phyloP scores from a whole-genome alignment of 2,329 filamentous ascomycete genomes.

The Cladophialophora exuberans region DNA sequence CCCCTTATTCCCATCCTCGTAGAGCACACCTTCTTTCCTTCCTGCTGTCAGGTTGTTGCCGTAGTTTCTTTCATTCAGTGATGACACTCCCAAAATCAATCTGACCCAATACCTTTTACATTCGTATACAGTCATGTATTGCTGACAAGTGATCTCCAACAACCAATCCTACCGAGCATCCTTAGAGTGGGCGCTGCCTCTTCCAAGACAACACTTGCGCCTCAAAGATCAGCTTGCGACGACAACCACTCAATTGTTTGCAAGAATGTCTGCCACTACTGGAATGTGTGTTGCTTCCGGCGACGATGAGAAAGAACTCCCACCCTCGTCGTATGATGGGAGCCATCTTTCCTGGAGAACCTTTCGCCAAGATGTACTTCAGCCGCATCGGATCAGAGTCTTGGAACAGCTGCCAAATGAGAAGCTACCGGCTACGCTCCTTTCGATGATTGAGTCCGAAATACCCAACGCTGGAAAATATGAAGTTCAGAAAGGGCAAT shows the following conservation, averaged over 20 bases:
- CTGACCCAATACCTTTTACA: background rate
- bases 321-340: slow-evolving; percentile 26
- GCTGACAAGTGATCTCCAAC: background rate
- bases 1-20: too few relatives aligned
- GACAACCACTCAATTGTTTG: background rate
- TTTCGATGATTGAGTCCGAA: slow-evolving; percentile 27
- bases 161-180: background rate
- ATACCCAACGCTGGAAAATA: slow-evolving; percentile 21
- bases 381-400: slow-evolving; percentile 30
- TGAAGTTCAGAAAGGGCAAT: slow-evolving; percentile 22
- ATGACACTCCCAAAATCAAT: too few relatives aligned
- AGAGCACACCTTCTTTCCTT: too few relatives aligned
- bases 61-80: background rate
- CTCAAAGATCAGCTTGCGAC: background rate
- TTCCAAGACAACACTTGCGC: too few relatives aligned
- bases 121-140: background rate
- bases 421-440: slow-evolving; percentile 24
- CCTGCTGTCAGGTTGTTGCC: too few relatives aligned
- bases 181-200: too few relatives aligned
- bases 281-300: background rate
- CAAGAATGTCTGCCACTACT: slow-evolving; percentile 11
- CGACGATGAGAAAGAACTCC: slow-evolving; percentile 20
- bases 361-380: slow-evolving; percentile 31
- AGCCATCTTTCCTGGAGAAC: slow-evolving; percentile 30
- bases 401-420: slow-evolving; percentile 24